Evolutionary conservation across 139 green algal species (phyloP).

Genomic region (Tetraselmis striata): DNA sequence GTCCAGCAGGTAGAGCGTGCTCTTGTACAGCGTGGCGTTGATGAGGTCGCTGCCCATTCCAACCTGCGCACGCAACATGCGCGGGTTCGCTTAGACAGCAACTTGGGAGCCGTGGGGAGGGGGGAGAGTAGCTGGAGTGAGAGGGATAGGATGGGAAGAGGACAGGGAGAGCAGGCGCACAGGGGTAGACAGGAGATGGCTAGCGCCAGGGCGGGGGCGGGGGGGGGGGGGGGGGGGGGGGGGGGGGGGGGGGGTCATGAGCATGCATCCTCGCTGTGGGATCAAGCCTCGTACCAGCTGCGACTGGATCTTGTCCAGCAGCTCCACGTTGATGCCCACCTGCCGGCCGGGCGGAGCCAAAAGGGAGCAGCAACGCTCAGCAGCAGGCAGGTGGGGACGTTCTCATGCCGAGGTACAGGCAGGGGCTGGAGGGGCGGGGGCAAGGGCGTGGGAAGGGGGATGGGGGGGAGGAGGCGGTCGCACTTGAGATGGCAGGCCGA

Average conservation of each 20-base stretch:
- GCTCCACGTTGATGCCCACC: conserved; percentile 61
- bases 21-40: conserved; percentile 41
- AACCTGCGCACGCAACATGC: conserved; percentile 4
- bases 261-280: too few species aligned
- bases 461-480: not conserved
- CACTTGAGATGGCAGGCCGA: conserved; percentile 37
- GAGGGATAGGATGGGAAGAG: too few species aligned
- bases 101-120: too few species aligned
- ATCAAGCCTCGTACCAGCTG: not conserved
- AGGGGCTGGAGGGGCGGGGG: too few species aligned
- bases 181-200: too few species aligned
- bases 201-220: too few species aligned
- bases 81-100: conserved; percentile 2
- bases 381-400: too few species aligned
- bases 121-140: too few species aligned
- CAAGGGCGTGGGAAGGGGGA: not conserved
- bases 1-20: conserved; percentile 44
- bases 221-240: too few species aligned
- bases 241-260: too few species aligned
- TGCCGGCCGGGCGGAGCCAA: not conserved
- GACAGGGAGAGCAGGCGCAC: too few species aligned
- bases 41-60: conserved; percentile 28
- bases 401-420: too few species aligned
- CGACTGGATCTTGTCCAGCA: conserved; percentile 45
- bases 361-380: not conserved